phyloP scores from a whole-genome alignment of 495 filamentous ascomycete genomes.

The Letharia lupina region DNA sequence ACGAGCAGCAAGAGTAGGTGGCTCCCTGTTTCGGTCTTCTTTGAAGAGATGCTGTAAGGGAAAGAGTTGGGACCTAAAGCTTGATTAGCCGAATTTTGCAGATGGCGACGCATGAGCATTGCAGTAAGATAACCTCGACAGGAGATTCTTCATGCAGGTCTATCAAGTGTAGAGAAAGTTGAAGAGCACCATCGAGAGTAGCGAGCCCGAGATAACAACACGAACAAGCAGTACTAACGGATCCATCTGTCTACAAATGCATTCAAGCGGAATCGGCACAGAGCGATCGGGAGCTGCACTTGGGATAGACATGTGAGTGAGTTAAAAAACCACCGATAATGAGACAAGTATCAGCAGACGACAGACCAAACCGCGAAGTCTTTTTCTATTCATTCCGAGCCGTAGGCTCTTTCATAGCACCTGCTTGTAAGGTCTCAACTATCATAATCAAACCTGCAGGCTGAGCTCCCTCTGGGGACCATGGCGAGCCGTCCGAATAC shows the following conservation, averaged over 20 bases:
- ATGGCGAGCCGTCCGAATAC: background rate
- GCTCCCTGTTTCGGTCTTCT: background rate
- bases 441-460: constrained; percentile 1
- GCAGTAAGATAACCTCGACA: background rate
- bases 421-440: background rate
- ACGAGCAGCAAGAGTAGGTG: background rate
- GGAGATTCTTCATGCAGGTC: background rate
- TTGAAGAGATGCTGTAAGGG: background rate
- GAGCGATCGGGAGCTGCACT: background rate
- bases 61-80: background rate
- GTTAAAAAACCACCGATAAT: background rate
- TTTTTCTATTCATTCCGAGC: constrained; percentile 1
- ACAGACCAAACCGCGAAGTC: background rate
- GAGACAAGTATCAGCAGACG: background rate
- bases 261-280: background rate
- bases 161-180: background rate
- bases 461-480: background rate
- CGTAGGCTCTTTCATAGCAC: background rate
- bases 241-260: background rate
- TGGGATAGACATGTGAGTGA: background rate
- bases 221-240: background rate
- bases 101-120: background rate
- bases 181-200: background rate
- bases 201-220: background rate
- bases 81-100: background rate